Base-by-base conservation (phyloP, 306 rosid genomes). In the Echinosophora koreensis region DNA sequence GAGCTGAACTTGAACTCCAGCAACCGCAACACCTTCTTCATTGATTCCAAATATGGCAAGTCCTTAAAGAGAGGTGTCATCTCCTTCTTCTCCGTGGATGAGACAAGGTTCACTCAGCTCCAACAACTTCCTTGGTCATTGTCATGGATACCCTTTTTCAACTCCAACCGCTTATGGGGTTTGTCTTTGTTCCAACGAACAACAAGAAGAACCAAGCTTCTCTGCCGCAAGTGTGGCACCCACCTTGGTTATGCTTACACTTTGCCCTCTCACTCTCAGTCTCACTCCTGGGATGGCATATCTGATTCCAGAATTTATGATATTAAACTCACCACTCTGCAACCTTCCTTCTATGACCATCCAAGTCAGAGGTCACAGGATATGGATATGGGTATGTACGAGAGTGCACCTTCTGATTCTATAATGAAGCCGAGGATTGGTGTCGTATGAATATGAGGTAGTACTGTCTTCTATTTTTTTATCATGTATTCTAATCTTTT, bases 201-300 rank as follows among this genome's bases (percentile, higher is more conserved):
- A 7, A 39, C 44, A 41, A 41, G 55, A n/a, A 46, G 78, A 63
- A 63, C 85, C 18, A 82, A 82, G 52, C 78, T 82, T 14, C 78
- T 76, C 42, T 82, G 85, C n/a, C 85, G 82, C 15, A n/a, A 5
- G 56, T 82, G 85, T 16, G 47, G 69, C 14, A 41, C 6, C 38
- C 74, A 76, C 16, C 10, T 77, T 35, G 85, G 85, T 35, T 71
- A 37, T 56, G 74, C 82, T 35, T 69, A 67, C 57, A 63, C 51
- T 47, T 35, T 76, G 27, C 71, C 74, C 52, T 62, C 81, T 54
- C 61, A 75, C 13, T 81, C 85, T 54, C 61, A 75, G 9, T 81
- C 81, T 54, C 54, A 75, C 13, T 81, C 81, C 1, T 82, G 85
- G 85, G 85, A 82, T 4, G 85, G 85, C 52, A 70, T 82, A 30